phyloP scores from a whole-genome alignment of 2,329 filamentous ascomycete genomes.

The Monilinia aucupariae region DNA sequence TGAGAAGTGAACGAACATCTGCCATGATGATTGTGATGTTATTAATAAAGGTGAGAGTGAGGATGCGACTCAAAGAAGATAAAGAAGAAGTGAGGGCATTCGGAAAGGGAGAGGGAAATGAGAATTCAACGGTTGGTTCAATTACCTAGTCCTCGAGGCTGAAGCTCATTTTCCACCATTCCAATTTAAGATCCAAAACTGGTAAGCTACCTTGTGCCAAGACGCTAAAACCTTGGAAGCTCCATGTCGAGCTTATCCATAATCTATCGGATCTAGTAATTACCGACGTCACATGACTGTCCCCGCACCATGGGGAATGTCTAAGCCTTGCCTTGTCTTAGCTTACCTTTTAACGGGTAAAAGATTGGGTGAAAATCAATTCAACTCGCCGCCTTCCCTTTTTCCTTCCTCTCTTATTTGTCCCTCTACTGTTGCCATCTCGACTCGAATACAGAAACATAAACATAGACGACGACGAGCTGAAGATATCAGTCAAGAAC shows the following conservation, averaged over 20 bases:
- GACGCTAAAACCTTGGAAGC: neutral
- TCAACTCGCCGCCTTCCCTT: neutral
- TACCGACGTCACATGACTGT: neutral
- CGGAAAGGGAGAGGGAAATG: no score
- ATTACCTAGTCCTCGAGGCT: neutral
- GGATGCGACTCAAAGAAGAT: neutral
- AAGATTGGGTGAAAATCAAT: neutral
- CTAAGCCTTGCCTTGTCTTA: neutral
- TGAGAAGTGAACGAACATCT: conserved; percentile 73
- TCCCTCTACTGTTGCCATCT: no score
- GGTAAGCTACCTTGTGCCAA: neutral
- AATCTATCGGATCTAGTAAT: accelerated
- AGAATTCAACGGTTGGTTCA: neutral
- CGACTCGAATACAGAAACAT: no score
- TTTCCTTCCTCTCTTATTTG: no score
- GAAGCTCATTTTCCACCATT: neutral
- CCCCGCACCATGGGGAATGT: conserved; percentile 11
- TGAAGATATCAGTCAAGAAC: no score
- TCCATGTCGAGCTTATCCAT: neutral
- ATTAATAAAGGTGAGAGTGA: neutral
- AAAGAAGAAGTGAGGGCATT: neutral
- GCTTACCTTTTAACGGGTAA: no score
- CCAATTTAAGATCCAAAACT: neutral
- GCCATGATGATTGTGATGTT: conserved; percentile 49
- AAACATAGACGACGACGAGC: no score